Conservation (phyloP, 257 asterid genomes). For the Plectranthus barbatus region DNA sequence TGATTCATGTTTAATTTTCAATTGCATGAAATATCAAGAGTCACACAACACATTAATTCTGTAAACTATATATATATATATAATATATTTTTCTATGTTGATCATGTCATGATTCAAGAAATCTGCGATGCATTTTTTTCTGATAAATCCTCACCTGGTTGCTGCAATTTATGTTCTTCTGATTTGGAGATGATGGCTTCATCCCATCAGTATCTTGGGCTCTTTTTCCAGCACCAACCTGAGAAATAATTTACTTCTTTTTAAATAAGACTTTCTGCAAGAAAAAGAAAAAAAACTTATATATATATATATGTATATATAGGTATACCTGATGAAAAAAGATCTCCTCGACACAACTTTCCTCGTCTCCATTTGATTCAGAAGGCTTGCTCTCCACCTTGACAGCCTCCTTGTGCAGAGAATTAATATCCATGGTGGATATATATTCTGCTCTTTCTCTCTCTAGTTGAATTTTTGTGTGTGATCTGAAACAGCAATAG, state of each 20-base stretch:
- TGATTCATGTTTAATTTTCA: not conserved
- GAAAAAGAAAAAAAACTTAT: too few species aligned
- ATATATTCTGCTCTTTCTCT: not conserved
- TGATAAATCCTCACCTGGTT: constrained; percentile 20
- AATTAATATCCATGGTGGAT: constrained; percentile 35
- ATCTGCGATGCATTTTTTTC: too few species aligned
- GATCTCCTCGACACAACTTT: constrained; percentile 27
- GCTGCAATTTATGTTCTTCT: constrained; percentile 14
- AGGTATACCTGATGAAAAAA: constrained; percentile 54
- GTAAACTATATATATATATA: not conserved
- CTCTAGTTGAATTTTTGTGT: not conserved
- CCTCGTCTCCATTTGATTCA: constrained; percentile 33
- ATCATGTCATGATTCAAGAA: too few species aligned
- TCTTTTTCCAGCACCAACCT: constrained; percentile 37
- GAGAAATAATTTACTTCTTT: too few species aligned
- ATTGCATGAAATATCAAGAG: constrained; percentile 6
- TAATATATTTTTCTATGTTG: not conserved
- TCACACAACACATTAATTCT: too few species aligned
- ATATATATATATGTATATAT: not conserved
- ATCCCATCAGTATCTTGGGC: constrained; percentile 16
- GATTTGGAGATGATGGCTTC: constrained; percentile 26
- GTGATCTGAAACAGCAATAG: constrained; percentile 24
- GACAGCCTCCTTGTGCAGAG: constrained; percentile 38
- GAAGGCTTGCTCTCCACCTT: constrained; percentile 33
- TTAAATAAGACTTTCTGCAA: too few species aligned